Evolutionary conservation across 768 basidiomycete species (phyloP).

Genomic region (Termitomyces sp.): DNA sequence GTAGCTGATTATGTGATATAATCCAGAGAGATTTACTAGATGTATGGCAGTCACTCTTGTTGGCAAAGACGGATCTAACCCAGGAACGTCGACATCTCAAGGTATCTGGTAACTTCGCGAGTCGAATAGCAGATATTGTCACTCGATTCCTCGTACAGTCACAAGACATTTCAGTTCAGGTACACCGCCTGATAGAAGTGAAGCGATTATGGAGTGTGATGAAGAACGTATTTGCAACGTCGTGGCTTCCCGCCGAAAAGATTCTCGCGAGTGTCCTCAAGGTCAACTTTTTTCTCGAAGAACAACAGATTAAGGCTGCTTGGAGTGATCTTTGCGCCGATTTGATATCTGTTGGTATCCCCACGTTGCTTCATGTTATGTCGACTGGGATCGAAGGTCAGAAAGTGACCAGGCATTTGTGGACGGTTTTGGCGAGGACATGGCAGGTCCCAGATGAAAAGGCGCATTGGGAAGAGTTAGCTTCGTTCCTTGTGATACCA

Average conservation of each 20-base stretch:
- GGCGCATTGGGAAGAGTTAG: conserved; percentile 34
- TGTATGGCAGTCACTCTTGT: conserved; percentile 55
- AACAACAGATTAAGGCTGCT: conserved; percentile 29
- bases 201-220: conserved; percentile 47
- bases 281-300: conserved; percentile 33
- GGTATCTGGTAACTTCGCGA: conserved; percentile 27
- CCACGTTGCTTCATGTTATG: conserved; percentile 32
- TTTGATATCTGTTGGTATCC: conserved; percentile 38
- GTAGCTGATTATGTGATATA: background rate
- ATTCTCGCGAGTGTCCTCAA: conserved; percentile 44
- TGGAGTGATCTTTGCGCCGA: conserved; percentile 50
- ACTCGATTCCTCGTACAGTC: conserved; percentile 26
- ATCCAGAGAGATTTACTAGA: conserved; percentile 33
- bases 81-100: conserved; percentile 32
- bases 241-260: conserved; percentile 40
- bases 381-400: conserved; percentile 23
- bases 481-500: conserved; percentile 42
- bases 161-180: conserved; percentile 23
- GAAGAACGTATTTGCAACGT: conserved; percentile 39
- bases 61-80: conserved; percentile 39
- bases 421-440: conserved; percentile 38
- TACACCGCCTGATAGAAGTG: conserved; percentile 32
- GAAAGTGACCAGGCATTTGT: conserved; percentile 39
- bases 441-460: conserved; percentile 20
- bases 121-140: conserved; percentile 29